Conservation (phyloP, 805 yeast species). For the Schizosaccharomyces osmophilus region DNA sequence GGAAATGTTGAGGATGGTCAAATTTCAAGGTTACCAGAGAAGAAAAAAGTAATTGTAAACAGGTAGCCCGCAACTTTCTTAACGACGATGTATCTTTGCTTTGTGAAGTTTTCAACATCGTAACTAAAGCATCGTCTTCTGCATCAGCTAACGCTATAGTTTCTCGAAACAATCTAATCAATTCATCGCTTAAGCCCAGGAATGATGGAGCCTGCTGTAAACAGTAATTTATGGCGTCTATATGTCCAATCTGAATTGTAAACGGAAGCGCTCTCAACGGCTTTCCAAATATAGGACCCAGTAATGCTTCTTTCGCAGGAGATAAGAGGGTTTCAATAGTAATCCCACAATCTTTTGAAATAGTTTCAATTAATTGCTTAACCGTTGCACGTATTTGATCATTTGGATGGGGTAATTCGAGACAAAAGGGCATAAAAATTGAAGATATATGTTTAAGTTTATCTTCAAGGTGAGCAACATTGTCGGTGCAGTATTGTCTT, state of each 20-base stretch:
- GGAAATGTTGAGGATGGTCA: slow-evolving; percentile 37
- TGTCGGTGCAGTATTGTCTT: background rate
- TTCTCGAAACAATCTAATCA: slow-evolving; percentile 62
- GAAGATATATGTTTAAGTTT: slow-evolving; percentile 14
- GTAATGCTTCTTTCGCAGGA: slow-evolving; percentile 56
- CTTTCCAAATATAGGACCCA: slow-evolving; percentile 88
- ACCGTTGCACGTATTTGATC: slow-evolving; percentile 61
- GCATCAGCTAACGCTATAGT: slow-evolving; percentile 91
- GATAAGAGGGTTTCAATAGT: slow-evolving; percentile 52
- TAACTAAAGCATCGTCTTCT: slow-evolving; percentile 83
- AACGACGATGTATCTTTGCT: slow-evolving; percentile 72
- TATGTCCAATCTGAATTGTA: slow-evolving; percentile 95
- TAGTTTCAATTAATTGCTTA: slow-evolving; percentile 37
- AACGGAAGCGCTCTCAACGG: slow-evolving; percentile 92
- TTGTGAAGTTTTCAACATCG: slow-evolving; percentile 64
- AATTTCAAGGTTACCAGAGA: slow-evolving; percentile 74
- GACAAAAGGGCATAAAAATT: slow-evolving; percentile 63
- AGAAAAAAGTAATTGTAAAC: slow-evolving; percentile 56
- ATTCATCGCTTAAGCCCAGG: slow-evolving; percentile 66
- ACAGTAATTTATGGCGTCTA: slow-evolving; percentile 85
- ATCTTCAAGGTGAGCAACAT: slow-evolving; percentile 10
- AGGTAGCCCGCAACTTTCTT: slow-evolving; percentile 66
- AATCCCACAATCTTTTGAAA: slow-evolving; percentile 46
- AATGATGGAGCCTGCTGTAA: slow-evolving; percentile 58
- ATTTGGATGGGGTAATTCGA: slow-evolving; percentile 77